These are phyloP conservation scores for Candida rishiriensis DNA, from an alignment of 805 yeast genomes.

Conservation along the genomic window DNA sequence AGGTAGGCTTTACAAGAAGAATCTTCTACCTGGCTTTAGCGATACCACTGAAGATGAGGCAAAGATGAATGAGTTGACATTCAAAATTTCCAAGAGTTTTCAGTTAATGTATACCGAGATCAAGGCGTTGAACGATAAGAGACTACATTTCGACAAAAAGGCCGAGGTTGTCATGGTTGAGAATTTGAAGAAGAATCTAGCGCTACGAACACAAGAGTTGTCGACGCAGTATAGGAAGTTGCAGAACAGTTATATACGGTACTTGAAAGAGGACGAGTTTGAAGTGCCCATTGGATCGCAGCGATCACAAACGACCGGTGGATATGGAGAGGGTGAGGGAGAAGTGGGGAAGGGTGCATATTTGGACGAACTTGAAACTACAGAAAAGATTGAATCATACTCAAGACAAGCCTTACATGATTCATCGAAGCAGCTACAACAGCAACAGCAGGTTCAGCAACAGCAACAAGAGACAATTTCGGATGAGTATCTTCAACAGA, in stretches of 20 bases:
- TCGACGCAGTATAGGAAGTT: conserved; percentile 78
- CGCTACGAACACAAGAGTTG: conserved; percentile 73
- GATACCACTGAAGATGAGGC: conserved; percentile 75
- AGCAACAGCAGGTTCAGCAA: conserved; percentile 18
- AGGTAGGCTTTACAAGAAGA: conserved; percentile 69
- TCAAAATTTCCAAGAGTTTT: conserved; percentile 66
- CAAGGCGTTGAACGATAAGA: conserved; percentile 51
- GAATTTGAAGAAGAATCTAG: conserved; percentile 80
- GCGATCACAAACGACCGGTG: background rate
- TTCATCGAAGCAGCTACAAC: conserved; percentile 38
- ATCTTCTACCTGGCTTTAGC: conserved; percentile 80
- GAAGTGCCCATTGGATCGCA: conserved; percentile 26
- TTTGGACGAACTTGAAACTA: conserved; percentile 31
- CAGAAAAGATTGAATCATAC: conserved; percentile 42
- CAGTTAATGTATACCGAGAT: conserved; percentile 76
- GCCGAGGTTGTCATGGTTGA: conserved; percentile 62
- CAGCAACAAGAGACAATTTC: conserved; percentile 31
- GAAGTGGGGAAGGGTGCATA: background rate
- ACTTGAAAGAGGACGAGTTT: conserved; percentile 74
- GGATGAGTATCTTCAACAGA: conserved; percentile 49
- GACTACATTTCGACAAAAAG: conserved; percentile 28
- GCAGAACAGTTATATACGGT: conserved; percentile 85
- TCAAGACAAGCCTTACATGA: conserved; percentile 47
- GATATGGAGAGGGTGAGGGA: background rate
- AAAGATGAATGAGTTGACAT: conserved; percentile 74